phyloP scores from a whole-genome alignment of 2,329 filamentous ascomycete genomes.

The Cladophialophora carrionii region DNA sequence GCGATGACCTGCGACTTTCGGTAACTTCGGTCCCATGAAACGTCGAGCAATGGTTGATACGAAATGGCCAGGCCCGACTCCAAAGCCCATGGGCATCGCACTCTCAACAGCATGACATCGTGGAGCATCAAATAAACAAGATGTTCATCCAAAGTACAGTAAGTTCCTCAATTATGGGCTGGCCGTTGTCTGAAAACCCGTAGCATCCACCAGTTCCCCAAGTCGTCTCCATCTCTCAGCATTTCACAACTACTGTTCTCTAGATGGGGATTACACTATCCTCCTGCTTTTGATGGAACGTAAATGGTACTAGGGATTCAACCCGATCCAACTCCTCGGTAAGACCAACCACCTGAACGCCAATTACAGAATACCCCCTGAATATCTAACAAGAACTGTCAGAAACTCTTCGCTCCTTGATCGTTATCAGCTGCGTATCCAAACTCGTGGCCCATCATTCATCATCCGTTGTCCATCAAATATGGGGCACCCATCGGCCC shows the following conservation, averaged over 20 bases:
- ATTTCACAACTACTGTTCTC: not conserved
- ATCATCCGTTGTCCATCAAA: conserved; percentile 13
- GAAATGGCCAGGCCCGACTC: no score
- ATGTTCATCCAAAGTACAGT: not conserved
- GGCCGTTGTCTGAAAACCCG: no score
- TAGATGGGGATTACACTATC: not conserved
- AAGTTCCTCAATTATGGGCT: not conserved
- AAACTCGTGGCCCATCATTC: not conserved
- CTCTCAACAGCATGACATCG: not conserved
- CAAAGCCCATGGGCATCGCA: not conserved
- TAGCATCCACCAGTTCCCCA: not conserved
- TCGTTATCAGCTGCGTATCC: not conserved
- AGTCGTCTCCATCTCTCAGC: not conserved
- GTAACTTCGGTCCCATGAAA: not conserved
- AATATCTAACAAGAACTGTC: not conserved
- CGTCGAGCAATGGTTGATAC: not conserved
- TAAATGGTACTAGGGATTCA: no score
- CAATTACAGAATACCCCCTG: not conserved
- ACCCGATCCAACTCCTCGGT: not conserved
- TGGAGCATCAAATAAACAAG: not conserved
- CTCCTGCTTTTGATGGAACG: not conserved
- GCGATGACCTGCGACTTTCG: not conserved
- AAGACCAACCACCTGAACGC: not conserved
- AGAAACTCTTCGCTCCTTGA: not conserved
- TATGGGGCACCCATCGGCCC: conserved; percentile 20